phyloP scores from a whole-genome alignment of 2,329 filamentous ascomycete species.

The Colletotrichum spinosum region DNA sequence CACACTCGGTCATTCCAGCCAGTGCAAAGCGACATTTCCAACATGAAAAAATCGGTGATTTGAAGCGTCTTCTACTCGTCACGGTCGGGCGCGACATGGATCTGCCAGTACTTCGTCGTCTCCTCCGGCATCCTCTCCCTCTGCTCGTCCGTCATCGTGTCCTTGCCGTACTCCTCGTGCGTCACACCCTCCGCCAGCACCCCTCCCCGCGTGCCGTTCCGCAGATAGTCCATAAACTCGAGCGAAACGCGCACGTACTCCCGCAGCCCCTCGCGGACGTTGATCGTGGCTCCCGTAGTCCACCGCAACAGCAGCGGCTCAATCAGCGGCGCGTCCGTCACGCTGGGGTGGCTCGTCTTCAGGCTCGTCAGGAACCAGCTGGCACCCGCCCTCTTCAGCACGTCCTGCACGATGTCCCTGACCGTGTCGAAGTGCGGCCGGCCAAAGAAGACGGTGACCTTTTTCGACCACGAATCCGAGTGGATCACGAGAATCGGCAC shows the following conservation, averaged over 20 bases:
- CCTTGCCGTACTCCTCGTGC: slow-evolving; percentile 49
- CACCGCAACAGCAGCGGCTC: slow-evolving; percentile 70
- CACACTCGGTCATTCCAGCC: no score
- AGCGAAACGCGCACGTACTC: slow-evolving; percentile 71
- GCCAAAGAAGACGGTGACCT: slow-evolving; percentile 69
- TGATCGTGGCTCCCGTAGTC: slow-evolving; percentile 70
- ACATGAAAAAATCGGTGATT: no score
- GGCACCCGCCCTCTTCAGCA: slow-evolving; percentile 55
- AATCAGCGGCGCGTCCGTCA: slow-evolving; percentile 75
- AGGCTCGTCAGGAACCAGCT: slow-evolving; percentile 67
- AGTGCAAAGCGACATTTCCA: no score
- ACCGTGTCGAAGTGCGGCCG: slow-evolving; percentile 74
- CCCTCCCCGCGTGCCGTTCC: slow-evolving; percentile 54
- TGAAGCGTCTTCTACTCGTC: background rate
- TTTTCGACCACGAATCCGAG: slow-evolving; percentile 72
- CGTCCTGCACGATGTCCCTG: slow-evolving; percentile 56
- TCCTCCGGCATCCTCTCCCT: slow-evolving; percentile 46
- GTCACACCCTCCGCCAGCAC: slow-evolving; percentile 63
- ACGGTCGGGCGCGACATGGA: slow-evolving; percentile 48
- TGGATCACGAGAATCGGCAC: slow-evolving; percentile 72
- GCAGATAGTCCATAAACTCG: slow-evolving; percentile 66
- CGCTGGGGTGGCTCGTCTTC: slow-evolving; percentile 70
- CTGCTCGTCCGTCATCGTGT: slow-evolving; percentile 53
- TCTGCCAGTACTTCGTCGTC: slow-evolving; percentile 54
- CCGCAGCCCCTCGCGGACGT: slow-evolving; percentile 65